phyloP scores from a whole-genome alignment of 495 filamentous ascomycete species.

The Neurospora tetraspora region DNA sequence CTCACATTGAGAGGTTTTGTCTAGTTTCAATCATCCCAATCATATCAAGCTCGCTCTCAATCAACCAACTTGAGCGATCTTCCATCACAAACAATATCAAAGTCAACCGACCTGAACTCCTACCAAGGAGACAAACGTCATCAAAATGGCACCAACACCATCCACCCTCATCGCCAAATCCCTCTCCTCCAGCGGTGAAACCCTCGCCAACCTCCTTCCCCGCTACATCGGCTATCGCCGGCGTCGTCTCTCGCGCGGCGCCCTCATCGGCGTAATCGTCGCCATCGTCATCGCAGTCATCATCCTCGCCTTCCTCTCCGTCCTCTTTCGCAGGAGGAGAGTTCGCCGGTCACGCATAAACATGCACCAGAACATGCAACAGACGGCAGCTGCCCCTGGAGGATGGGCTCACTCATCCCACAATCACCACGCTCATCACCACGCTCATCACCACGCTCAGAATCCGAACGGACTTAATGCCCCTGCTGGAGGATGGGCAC shows the following conservation, averaged over 20 bases:
- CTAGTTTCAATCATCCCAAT: neutral
- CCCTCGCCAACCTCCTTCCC: neutral
- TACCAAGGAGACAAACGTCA: neutral
- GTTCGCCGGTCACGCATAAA: neutral
- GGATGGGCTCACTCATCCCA: neutral
- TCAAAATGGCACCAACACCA: neutral
- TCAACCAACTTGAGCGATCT: neutral
- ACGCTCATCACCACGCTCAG: neutral
- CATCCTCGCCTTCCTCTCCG: neutral
- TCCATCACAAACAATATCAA: neutral
- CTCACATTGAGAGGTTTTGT: neutral
- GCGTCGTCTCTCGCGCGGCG: neutral
- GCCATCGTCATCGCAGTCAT: neutral
- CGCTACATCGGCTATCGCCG: neutral
- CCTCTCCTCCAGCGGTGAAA: neutral
- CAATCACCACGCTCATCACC: neutral
- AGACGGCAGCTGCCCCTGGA: neutral
- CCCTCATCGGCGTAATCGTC: neutral
- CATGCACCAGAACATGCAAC: neutral
- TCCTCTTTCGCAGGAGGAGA: neutral
- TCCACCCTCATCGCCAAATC: neutral
- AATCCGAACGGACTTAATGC: neutral
- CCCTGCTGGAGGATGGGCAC: neutral
- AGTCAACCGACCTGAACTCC: neutral
- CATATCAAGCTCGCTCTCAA: neutral